Evolutionary conservation across 2,329 filamentous ascomycete species (phyloP).

Genomic region (Fusarium staphyleae): DNA sequence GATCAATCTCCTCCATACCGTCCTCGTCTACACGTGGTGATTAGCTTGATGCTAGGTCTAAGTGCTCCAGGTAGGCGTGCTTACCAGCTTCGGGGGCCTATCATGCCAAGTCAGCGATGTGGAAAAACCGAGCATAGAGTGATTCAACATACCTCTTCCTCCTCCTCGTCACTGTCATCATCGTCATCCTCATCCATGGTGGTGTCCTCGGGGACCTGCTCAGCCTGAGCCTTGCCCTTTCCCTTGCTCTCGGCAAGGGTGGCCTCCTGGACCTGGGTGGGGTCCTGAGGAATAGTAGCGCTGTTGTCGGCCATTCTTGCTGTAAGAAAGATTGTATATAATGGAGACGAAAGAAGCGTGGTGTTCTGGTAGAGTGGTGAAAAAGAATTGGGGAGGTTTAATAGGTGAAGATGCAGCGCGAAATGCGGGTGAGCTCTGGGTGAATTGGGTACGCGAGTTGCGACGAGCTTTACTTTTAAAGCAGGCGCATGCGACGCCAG

Average conservation of each 20-base stretch:
- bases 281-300: constrained; percentile 55
- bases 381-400: constrained; percentile 23
- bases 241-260: constrained; percentile 71
- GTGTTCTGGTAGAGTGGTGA: constrained; percentile 14
- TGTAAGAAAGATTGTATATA: constrained; percentile 1
- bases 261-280: constrained; percentile 48
- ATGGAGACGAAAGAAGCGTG: constrained; percentile 5
- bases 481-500: constrained; percentile 35
- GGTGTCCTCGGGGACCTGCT: constrained; percentile 62
- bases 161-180: constrained; percentile 49
- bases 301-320: constrained; percentile 59
- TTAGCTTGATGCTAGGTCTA: constrained; percentile 38
- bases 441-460: constrained; percentile 25
- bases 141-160: too few species aligned
- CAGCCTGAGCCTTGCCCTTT: constrained; percentile 79
- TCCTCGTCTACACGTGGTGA: constrained; percentile 69
- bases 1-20: constrained; percentile 90
- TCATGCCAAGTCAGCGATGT: constrained; percentile 36
- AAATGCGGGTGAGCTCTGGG: constrained; percentile 40
- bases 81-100: constrained; percentile 45
- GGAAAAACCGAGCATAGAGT: neutral
- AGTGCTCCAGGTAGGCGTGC: constrained; percentile 16
- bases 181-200: constrained; percentile 80
- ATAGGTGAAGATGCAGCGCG: constrained; percentile 36
- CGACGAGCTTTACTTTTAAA: constrained; percentile 41